Evolutionary conservation across 768 basidiomycete species (phyloP).

Genomic region (Megacollybia marginata): DNA sequence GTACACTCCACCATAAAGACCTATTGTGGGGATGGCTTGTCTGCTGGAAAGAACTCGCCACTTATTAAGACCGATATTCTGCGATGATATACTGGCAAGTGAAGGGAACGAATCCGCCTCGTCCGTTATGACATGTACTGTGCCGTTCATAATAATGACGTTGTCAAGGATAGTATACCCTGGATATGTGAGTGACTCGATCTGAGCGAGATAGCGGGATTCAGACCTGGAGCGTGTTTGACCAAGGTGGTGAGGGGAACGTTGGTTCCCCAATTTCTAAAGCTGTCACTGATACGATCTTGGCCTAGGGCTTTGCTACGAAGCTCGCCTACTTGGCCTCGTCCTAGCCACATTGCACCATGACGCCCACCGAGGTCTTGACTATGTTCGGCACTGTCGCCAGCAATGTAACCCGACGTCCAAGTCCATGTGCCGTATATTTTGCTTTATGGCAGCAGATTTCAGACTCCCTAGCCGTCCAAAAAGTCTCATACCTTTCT

Average conservation of each 20-base stretch:
- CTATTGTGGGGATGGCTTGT: conserved; percentile 42
- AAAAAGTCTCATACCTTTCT: conserved; percentile 26
- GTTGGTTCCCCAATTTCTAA: conserved; percentile 47
- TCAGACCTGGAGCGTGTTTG: conserved; percentile 59
- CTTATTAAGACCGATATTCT: conserved; percentile 39
- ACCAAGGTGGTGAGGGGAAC: conserved; percentile 50
- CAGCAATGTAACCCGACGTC: conserved; percentile 53
- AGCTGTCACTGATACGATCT: conserved; percentile 42
- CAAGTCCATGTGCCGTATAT: conserved; percentile 68
- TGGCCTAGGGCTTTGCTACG: conserved; percentile 21
- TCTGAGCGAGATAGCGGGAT: not conserved
- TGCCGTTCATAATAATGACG: conserved; percentile 65
- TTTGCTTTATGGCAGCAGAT: conserved; percentile 8
- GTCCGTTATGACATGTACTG: conserved; percentile 71
- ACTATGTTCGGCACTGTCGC: conserved; percentile 44
- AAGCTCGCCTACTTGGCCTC: conserved; percentile 19
- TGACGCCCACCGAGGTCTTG: conserved; percentile 32
- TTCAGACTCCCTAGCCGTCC: too few species aligned
- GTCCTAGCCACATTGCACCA: conserved; percentile 36
- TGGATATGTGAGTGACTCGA: conserved; percentile 16
- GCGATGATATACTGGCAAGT: conserved; percentile 39
- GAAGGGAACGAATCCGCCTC: conserved; percentile 53
- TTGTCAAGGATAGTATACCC: conserved; percentile 84
- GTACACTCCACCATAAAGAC: conserved; percentile 47
- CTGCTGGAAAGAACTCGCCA: conserved; percentile 54